A percentile compares a stretch with the other conserved stretches of the same genome.
Conservation (phyloP, 1,139 yeast species). For the Blastobotrys persicus region DNA sequence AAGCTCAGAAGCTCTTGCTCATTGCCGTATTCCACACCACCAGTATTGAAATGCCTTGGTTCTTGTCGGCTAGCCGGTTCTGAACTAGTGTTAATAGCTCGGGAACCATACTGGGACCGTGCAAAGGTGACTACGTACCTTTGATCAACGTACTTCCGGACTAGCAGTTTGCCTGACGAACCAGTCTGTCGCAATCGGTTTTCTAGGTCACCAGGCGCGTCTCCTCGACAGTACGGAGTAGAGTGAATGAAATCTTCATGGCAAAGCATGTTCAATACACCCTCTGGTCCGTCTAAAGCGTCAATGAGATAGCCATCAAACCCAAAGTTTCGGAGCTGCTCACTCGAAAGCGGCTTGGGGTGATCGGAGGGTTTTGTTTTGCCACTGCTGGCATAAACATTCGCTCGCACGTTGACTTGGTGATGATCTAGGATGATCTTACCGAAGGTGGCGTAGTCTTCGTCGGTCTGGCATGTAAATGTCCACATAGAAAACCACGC, state of each 20-base stretch:
- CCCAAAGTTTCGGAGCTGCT: slow-evolving; percentile 50
- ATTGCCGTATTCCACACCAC: slow-evolving; percentile 1
- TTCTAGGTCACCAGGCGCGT: slow-evolving; percentile 10
- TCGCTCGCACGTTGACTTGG: slow-evolving; percentile 44
- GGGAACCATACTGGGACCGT: slow-evolving; percentile 27
- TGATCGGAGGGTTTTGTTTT: slow-evolving; percentile 27
- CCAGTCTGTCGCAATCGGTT: not conserved
- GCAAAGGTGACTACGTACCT: slow-evolving; percentile 11
- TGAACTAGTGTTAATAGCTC: slow-evolving; percentile 3
- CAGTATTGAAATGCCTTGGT: slow-evolving; percentile 5
- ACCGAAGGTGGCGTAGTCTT: slow-evolving; percentile 48
- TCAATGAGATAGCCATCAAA: slow-evolving; percentile 81
- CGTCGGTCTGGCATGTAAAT: slow-evolving; percentile 46
- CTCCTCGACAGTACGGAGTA: slow-evolving; percentile 59
- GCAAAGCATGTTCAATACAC: slow-evolving; percentile 74
- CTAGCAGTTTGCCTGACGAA: slow-evolving; percentile 16
- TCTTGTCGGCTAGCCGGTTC: not conserved
- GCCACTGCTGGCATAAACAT: slow-evolving; percentile 41
- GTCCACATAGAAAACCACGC: slow-evolving; percentile 33
- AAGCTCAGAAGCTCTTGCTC: not conserved
- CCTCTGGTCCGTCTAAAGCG: slow-evolving; percentile 66
- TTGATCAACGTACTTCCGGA: slow-evolving; percentile 18
- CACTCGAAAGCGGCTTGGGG: slow-evolving; percentile 4
- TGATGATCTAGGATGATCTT: slow-evolving; percentile 41
- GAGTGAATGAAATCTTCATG: slow-evolving; percentile 54